Evolutionary conservation across 2,329 filamentous ascomycete species (phyloP), one percentile per base, ranked within the genome.

Genomic region (Clarireedia hainanense): DNA sequence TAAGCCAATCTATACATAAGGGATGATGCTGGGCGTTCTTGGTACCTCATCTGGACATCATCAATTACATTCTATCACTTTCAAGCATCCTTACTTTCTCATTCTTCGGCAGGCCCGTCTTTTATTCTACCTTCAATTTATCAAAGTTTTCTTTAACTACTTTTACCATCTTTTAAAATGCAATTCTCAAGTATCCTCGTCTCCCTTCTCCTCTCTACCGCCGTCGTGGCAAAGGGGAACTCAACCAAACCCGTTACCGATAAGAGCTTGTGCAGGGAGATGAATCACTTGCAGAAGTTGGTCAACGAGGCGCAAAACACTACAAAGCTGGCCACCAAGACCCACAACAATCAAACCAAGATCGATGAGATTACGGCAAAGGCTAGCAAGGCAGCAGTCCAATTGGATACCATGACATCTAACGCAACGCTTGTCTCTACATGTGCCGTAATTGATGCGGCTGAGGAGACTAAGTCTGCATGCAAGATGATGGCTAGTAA

Each of bases 301-400:
- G 61, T 70, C 52, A 59, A 64, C 40, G 60, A 72, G 6, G 70
- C 70, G 14, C 57, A 62, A 60, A 74, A 75, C 64, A 59, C 64
- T 3, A 74, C 72, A 26, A 60, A 64, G 56, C 67, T 74, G 4
- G 64, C 67, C 17, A 52, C 64, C 49, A 60, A 67, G 45, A 67
- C 69, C 50, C 58, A 72, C 17, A 67, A 68, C 63, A 72, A 74
- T 58, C 65, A 70, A 26, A 73, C 72, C 42, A 67, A 68, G 57
- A 67, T 69, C 9, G 68, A 65, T 9, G 63, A 63, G 17, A 67
- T 74, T 61, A 67, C 73, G 62, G 66, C 69, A 52, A 71, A 72
- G 63, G 70, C 70, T 1, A 63, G 69, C 20, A 54, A 62, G 1
- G 66, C 63, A 3, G 62, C 66, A 3, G 60, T 66, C 17, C 60